A percentile compares a stretch with the other conserved stretches of the same genome.
Evolutionary conservation across 108 stramenopile genomes (phyloP).

Genomic region (Discostella pseudostelligera): DNA sequence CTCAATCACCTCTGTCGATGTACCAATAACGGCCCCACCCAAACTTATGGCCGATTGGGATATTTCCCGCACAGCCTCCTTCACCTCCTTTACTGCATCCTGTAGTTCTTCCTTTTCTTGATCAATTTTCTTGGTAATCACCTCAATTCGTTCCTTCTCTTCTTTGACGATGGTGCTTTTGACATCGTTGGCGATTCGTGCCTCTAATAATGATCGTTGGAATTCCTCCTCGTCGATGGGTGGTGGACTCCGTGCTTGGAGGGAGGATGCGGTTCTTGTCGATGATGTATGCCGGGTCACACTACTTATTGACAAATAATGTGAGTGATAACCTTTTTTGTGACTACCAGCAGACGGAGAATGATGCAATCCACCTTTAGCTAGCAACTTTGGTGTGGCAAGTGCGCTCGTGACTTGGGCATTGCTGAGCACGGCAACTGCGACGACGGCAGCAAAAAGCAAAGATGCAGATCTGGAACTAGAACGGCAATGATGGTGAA

Average conservation of each 20-base stretch:
- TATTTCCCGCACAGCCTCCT: slow-evolving; percentile 30
- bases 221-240: slow-evolving; percentile 8
- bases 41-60: slow-evolving; percentile 20
- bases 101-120: slow-evolving; percentile 45
- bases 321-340: background rate
- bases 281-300: background rate
- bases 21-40: slow-evolving; percentile 16
- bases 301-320: background rate
- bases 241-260: background rate
- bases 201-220: slow-evolving; percentile 19
- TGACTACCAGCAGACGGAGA: background rate
- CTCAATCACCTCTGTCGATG: slow-evolving; percentile 24
- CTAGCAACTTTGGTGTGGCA: background rate
- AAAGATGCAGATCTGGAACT: background rate
- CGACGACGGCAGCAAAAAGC: too few species aligned
- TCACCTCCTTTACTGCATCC: slow-evolving; percentile 48
- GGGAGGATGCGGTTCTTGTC: background rate
- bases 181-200: slow-evolving; percentile 31
- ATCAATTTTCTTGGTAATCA: slow-evolving; percentile 26
- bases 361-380: background rate
- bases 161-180: slow-evolving; percentile 16
- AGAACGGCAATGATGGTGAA: background rate
- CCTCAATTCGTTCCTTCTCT: slow-evolving; percentile 15
- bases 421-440: background rate
- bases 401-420: background rate